Percentiles rank a stretch among this genome's conserved stretches.
phyloP scores from a whole-genome alignment of 2,329 filamentous ascomycete genomes.

The Chaetomium sp. region DNA sequence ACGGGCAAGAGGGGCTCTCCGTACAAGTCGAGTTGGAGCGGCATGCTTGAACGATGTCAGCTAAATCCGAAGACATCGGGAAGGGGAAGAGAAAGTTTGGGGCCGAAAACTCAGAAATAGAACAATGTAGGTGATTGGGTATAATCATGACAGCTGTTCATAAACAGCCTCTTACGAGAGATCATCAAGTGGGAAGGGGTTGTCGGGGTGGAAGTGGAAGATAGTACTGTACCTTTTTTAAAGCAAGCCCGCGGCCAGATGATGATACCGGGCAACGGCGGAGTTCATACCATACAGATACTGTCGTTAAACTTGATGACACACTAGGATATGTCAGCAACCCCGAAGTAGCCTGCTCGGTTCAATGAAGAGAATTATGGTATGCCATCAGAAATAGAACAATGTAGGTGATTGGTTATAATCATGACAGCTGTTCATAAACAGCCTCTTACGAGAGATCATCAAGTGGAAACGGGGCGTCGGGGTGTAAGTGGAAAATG shows the following conservation, averaged over 20 bases:
- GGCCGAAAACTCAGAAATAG: constrained; percentile 17
- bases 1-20: background rate
- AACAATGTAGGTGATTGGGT: constrained; percentile 30
- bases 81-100: background rate
- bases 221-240: background rate
- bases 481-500: background rate
- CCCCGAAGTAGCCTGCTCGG: background rate
- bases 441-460: constrained; percentile 27
- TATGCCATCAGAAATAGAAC: constrained; percentile 22
- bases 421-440: constrained; percentile 27
- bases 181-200: background rate
- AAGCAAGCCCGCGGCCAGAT: background rate
- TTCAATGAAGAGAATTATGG: background rate
- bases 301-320: background rate
- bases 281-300: background rate
- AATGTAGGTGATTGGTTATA: constrained; percentile 28
- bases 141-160: constrained; percentile 28
- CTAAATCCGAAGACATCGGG: background rate
- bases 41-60: background rate
- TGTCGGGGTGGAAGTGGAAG: background rate
- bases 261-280: background rate
- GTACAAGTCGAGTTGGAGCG: background rate
- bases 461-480: background rate
- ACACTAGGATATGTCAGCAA: constrained; percentile 2
- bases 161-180: constrained; percentile 30